Evolutionary conservation across 768 basidiomycete genomes (phyloP).

Genomic region (Phaeotremella fagi): DNA sequence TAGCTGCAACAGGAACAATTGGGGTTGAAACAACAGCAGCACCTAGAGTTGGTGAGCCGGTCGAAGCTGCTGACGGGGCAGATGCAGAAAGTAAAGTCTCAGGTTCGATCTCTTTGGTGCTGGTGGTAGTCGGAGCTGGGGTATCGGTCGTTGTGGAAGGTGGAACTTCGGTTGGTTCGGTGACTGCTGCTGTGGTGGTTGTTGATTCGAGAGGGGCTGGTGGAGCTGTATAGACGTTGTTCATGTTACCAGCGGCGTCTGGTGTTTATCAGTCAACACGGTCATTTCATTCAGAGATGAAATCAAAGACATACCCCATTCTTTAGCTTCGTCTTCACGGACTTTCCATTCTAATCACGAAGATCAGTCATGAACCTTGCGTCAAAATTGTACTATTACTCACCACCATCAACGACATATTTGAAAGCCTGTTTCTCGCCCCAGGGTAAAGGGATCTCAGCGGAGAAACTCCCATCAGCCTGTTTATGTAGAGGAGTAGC

Average conservation of each 20-base stretch:
- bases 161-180: slow-evolving; percentile 1
- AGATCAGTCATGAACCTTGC: background rate
- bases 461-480: slow-evolving; percentile 35
- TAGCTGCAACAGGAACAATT: slow-evolving; percentile 8
- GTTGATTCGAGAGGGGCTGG: slow-evolving; percentile 18
- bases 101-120: slow-evolving; percentile 20
- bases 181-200: background rate
- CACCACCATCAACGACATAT: slow-evolving; percentile 48
- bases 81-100: slow-evolving; percentile 27
- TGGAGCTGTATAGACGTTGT: slow-evolving; percentile 49
- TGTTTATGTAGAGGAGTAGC: slow-evolving; percentile 38
- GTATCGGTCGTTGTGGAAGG: slow-evolving; percentile 16
- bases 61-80: slow-evolving; percentile 27
- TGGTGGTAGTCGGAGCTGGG: slow-evolving; percentile 11
- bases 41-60: slow-evolving; percentile 2
- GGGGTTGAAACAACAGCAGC: slow-evolving; percentile 1
- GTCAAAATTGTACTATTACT: slow-evolving; percentile 3
- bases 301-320: slow-evolving; percentile 41
- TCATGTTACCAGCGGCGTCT: slow-evolving; percentile 49
- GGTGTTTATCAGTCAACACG: background rate
- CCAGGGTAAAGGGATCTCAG: slow-evolving; percentile 37
- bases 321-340: slow-evolving; percentile 48
- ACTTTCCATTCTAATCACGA: slow-evolving; percentile 45
- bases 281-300: background rate
- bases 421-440: slow-evolving; percentile 48